Conservation (phyloP, 345 rosid species). For the Eutrema heterophyllum region DNA sequence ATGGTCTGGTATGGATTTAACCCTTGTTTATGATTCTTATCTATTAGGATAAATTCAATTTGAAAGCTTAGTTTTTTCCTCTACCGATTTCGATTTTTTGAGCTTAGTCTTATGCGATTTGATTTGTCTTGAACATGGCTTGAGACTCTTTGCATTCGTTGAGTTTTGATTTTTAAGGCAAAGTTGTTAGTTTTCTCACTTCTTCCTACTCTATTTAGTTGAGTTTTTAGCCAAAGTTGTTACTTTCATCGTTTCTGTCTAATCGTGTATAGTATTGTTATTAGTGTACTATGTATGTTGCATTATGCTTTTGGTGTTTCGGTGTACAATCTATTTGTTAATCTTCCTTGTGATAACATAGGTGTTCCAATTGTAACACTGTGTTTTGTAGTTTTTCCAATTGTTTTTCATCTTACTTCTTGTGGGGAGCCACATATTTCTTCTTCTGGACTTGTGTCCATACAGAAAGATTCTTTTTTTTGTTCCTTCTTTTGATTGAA, state of each 20-base stretch:
- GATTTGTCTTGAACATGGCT: background rate
- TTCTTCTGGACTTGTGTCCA: background rate
- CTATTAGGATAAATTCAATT: background rate
- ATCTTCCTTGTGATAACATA: background rate
- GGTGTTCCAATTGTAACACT: background rate
- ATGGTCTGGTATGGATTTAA: constrained; percentile 41
- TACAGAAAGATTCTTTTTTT: background rate
- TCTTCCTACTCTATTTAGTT: background rate
- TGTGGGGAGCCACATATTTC: background rate
- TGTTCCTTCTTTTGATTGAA: background rate
- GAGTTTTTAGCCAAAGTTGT: no score
- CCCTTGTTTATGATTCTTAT: background rate
- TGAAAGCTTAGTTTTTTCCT: background rate
- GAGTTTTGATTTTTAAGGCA: background rate
- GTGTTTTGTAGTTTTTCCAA: background rate
- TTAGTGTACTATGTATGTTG: background rate
- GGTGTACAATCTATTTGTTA: background rate
- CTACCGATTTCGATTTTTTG: background rate
- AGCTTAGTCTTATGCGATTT: background rate
- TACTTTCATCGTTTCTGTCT: no score
- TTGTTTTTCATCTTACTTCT: background rate
- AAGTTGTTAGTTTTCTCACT: background rate
- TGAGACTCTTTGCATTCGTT: background rate
- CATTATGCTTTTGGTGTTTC: background rate
- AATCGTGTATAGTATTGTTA: background rate